A percentile compares a stretch with the other conserved stretches of the same genome.
phyloP scores from a whole-genome alignment of 225 moss, liverwort and hornwort species.

The Polytrichum commune region DNA sequence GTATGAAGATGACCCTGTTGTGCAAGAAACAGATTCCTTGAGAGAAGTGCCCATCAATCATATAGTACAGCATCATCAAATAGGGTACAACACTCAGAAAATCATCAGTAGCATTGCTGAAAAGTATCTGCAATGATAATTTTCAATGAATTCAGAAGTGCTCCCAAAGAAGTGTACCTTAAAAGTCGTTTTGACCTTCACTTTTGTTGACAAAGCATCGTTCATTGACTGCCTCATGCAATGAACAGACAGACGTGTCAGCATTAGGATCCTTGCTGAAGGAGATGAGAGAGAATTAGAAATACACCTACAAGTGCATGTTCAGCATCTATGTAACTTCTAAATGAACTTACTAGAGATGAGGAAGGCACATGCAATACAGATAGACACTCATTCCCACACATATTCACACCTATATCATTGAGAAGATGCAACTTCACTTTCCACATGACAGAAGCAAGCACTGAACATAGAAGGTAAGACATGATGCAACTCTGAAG shows the following conservation, averaged over 20 bases:
- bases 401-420: background rate
- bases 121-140: background rate
- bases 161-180: conserved; percentile 43
- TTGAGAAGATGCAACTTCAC: no score
- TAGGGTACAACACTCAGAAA: background rate
- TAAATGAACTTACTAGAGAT: no score
- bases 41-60: no score
- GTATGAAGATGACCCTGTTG: conserved; percentile 92
- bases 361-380: background rate
- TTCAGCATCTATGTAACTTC: no score
- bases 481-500: no score
- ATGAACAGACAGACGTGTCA: conserved; percentile 3
- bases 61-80: background rate
- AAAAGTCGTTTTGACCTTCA: conserved; percentile 86
- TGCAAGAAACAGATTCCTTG: conserved; percentile 5
- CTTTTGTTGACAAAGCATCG: conserved; percentile 80
- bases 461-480: no score
- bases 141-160: background rate
- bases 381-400: background rate
- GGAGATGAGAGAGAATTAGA: no score
- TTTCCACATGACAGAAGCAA: no score
- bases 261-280: background rate
- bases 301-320: no score
- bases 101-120: background rate
- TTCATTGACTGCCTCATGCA: conserved; percentile 77